Evolutionary conservation across 1,284 basidiomycete genomes (phyloP).

Genomic region (Vanrija sp.): DNA sequence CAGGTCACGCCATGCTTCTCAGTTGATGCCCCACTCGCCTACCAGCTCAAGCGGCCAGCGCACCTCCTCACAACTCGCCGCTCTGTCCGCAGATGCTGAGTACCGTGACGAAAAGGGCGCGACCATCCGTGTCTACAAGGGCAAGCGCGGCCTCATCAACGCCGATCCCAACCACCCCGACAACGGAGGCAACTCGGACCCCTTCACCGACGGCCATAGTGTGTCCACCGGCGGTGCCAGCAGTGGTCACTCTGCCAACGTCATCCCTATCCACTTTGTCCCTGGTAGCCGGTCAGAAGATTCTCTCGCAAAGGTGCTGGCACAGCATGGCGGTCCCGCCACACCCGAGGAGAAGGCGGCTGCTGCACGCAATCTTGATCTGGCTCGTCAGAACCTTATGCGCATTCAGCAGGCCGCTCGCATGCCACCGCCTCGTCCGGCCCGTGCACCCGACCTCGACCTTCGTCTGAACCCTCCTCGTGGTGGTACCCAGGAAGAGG

Average conservation of each 20-base stretch:
- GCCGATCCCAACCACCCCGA: constrained; percentile 36
- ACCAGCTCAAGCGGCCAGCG: constrained; percentile 1
- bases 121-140: constrained; percentile 31
- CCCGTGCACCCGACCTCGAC: constrained; percentile 47
- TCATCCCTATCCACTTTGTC: constrained; percentile 50
- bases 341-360: constrained; percentile 11
- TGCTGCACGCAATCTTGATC: constrained; percentile 39
- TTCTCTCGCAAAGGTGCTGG: constrained; percentile 4
- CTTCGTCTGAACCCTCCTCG: constrained; percentile 34
- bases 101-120: constrained; percentile 37
- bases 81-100: constrained; percentile 28
- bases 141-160: constrained; percentile 39
- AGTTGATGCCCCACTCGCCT: constrained; percentile 2
- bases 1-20: constrained; percentile 2
- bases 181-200: constrained; percentile 30
- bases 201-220: constrained; percentile 43
- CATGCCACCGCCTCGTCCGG: constrained; percentile 37
- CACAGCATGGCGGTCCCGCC: constrained; percentile 4
- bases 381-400: constrained; percentile 42
- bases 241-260: constrained; percentile 38
- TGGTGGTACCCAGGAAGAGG: constrained; percentile 3
- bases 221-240: constrained; percentile 35
- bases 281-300: constrained; percentile 32
- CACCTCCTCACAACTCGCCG: neutral
- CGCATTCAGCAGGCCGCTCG: constrained; percentile 8